These are phyloP conservation scores for Actinomucor elegans DNA, from an alignment of 371 early-diverging fungal genomes.

Conservation along the genomic window DNA sequence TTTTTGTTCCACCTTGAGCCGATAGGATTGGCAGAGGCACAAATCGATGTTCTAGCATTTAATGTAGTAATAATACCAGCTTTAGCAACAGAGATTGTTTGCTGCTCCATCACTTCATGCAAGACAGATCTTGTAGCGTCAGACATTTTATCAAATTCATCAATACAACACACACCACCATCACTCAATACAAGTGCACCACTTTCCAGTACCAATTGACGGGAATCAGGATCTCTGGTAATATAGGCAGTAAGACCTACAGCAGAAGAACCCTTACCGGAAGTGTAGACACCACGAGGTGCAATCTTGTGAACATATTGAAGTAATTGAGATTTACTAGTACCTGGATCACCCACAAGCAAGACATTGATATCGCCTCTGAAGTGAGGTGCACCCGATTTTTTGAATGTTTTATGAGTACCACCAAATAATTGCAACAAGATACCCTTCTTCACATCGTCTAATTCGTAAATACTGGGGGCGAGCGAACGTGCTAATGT, in stretches of 20 bases:
- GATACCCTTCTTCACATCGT: conserved; percentile 98
- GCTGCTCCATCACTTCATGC: conserved; percentile 99
- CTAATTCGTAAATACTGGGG: conserved; percentile 97
- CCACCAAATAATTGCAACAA: conserved; percentile 99
- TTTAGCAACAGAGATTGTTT: conserved; percentile 99
- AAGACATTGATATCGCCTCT: conserved; percentile 98
- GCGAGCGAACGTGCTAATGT: conserved; percentile 84
- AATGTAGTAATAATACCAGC: conserved; percentile 99
- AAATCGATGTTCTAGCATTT: conserved; percentile 98
- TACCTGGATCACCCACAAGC: conserved; percentile 99
- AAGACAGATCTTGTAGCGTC: conserved; percentile 95
- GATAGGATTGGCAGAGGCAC: conserved; percentile 98
- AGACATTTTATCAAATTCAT: conserved; percentile 99
- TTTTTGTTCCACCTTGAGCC: conserved; percentile 92
- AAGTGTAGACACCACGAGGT: conserved; percentile 98
- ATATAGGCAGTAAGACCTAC: conserved; percentile 99
- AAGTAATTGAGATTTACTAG: conserved; percentile 97
- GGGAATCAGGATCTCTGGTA: conserved; percentile 96
- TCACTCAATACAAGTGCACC: conserved; percentile 99
- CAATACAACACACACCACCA: conserved; percentile 99
- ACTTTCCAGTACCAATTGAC: conserved; percentile 97
- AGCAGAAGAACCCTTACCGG: conserved; percentile 98
- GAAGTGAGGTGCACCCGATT: conserved; percentile 71
- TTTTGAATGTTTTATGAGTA: conserved; percentile 74
- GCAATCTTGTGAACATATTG: conserved; percentile 94